These are phyloP conservation scores for thale cress (Arabidopsis thaliana) DNA, from an alignment of 345 rosid genomes.

Conservation along the genomic window TAIR10.1 NC_003075.7:8340501-8341000, in stretches of 20 bases:
- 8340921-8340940: constrained; percentile 42
- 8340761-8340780: constrained; percentile 46
- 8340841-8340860: constrained; percentile 31
- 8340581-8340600: constrained; percentile 63
- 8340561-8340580: constrained; percentile 72
- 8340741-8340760: constrained; percentile 44
- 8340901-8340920: constrained; percentile 32
- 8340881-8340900: constrained; percentile 21
- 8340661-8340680: constrained; percentile 81
- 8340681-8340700: constrained; percentile 70
- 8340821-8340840: constrained; percentile 59
- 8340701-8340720: constrained; percentile 46
- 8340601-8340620: constrained; percentile 46
- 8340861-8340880: constrained; percentile 7
- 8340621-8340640: constrained; percentile 50
- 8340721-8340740: constrained; percentile 23
- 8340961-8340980: constrained; percentile 49
- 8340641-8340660: constrained; percentile 67
- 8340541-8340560: constrained; percentile 75
- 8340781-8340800: constrained; percentile 52
- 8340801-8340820: constrained; percentile 49
- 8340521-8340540: constrained; percentile 56
- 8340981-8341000: constrained; percentile 12
- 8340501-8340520: constrained; percentile 54
- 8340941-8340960: constrained; percentile 49